phyloP scores from a whole-genome alignment of 441 rosid species.

The Populus hybrid region DNA sequence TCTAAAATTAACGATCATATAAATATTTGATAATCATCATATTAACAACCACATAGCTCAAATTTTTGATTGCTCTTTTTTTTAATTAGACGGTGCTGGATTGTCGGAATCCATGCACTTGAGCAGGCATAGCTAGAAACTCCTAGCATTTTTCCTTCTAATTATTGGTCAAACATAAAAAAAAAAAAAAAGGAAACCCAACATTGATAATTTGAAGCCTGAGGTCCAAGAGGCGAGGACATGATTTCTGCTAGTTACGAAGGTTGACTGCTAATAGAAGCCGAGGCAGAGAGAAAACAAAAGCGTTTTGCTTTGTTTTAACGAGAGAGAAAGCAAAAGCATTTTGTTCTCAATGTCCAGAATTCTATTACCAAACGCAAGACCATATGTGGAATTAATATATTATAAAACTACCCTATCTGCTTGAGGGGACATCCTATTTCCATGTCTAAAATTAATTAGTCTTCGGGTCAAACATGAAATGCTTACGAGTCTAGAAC shows the following conservation, averaged over 20 bases:
- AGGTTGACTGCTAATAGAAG: not conserved
- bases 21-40: too few relatives aligned
- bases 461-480: constrained; percentile 16
- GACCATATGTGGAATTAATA: not conserved
- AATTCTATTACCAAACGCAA: not conserved
- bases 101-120: not conserved
- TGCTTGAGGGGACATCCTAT: not conserved
- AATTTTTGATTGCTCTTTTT: not conserved
- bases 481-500: not conserved
- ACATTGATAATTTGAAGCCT: not conserved
- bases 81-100: not conserved
- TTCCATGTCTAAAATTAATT: not conserved
- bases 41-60: too few relatives aligned
- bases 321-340: not conserved
- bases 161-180: too few relatives aligned
- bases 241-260: too few relatives aligned
- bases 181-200: not conserved
- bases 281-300: not conserved
- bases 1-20: too few relatives aligned
- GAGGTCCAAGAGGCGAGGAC: not conserved
- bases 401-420: not conserved
- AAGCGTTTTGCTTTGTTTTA: not conserved
- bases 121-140: not conserved
- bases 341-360: not conserved
- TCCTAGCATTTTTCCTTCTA: not conserved